Percentiles rank a stretch among this genome's conserved stretches.
Conservation (phyloP, 2,329 filamentous ascomycete genomes). For the Sordariomycetes sp. region DNA sequence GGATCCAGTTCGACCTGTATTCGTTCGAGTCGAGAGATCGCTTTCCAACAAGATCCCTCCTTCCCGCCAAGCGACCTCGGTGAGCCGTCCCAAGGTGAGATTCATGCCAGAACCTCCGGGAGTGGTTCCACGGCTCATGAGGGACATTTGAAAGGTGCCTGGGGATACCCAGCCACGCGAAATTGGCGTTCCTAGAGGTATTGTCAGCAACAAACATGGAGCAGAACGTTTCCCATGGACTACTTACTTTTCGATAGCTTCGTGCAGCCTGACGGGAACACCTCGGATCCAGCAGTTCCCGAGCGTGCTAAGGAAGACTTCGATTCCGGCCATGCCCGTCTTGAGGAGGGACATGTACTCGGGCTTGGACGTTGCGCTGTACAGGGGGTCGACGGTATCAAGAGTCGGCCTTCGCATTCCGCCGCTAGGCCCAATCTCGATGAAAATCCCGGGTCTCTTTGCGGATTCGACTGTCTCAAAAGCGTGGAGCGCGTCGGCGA, state of each 20-base stretch:
- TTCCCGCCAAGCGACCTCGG: slow-evolving; percentile 27
- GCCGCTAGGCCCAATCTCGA: slow-evolving; percentile 27
- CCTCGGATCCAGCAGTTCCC: slow-evolving; percentile 24
- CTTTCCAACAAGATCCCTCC: slow-evolving; percentile 37
- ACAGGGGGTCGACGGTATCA: slow-evolving; percentile 11
- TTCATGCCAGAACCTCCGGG: slow-evolving; percentile 38
- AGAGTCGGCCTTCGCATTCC: slow-evolving; percentile 22
- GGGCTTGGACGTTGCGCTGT: slow-evolving; percentile 14
- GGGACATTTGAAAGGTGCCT: slow-evolving; percentile 31
- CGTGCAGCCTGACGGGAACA: slow-evolving; percentile 15
- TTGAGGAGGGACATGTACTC: slow-evolving; percentile 5
- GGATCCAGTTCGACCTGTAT: slow-evolving; percentile 33
- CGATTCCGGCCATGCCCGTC: slow-evolving; percentile 7
- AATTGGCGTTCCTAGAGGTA: slow-evolving; percentile 20
- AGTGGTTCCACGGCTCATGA: slow-evolving; percentile 40
- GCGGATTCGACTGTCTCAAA: slow-evolving; percentile 16
- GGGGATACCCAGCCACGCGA: slow-evolving; percentile 7
- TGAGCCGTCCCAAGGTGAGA: slow-evolving; percentile 28
- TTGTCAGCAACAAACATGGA: slow-evolving; percentile 26
- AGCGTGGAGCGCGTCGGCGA: slow-evolving; percentile 21
- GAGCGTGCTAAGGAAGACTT: slow-evolving; percentile 15
- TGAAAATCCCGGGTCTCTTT: slow-evolving; percentile 18
- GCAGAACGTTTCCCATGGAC: slow-evolving; percentile 15
- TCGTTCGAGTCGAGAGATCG: slow-evolving; percentile 27
- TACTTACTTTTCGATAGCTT: slow-evolving; percentile 12